A percentile compares a stretch with the other conserved stretches of the same genome.
These are phyloP conservation scores for Ulmus americana DNA, from an alignment of 331 rosid species.

Conservation along the genomic window DNA sequence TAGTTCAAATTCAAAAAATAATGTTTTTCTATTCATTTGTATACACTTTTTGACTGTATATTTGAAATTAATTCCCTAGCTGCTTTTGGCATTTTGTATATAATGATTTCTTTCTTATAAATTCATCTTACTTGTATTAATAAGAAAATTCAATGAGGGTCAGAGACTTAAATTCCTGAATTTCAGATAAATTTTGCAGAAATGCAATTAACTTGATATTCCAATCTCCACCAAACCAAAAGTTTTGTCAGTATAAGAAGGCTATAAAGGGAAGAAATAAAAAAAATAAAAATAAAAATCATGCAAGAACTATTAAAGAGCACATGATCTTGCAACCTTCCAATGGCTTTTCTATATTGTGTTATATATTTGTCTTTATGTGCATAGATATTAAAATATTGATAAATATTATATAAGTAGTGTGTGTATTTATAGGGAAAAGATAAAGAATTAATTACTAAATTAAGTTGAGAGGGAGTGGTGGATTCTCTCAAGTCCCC, in stretches of 20 bases:
- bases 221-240: background rate
- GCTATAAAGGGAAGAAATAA: background rate
- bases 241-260: background rate
- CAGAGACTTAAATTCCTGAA: constrained; percentile 16
- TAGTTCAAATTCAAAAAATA: constrained; percentile 37
- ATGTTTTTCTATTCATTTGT: background rate
- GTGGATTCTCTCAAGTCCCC: constrained; percentile 8
- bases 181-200: constrained; percentile 2
- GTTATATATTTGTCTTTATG: constrained; percentile 24
- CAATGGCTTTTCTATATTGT: constrained; percentile 14
- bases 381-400: constrained; percentile 1
- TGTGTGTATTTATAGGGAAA: background rate
- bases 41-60: too few species aligned
- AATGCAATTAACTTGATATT: constrained; percentile 6
- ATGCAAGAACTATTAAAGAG: constrained; percentile 21
- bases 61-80: background rate
- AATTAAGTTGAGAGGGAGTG: background rate
- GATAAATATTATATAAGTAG: background rate
- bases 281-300: constrained; percentile 7
- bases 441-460: constrained; percentile 4
- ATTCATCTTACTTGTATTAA: constrained; percentile 6
- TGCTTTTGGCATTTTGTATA: constrained; percentile 1
- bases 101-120: background rate
- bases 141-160: background rate
- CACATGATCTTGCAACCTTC: constrained; percentile 39